Conservation (phyloP, 225 moss, liverwort and hornwort species). For the Straminergon stramineum region DNA sequence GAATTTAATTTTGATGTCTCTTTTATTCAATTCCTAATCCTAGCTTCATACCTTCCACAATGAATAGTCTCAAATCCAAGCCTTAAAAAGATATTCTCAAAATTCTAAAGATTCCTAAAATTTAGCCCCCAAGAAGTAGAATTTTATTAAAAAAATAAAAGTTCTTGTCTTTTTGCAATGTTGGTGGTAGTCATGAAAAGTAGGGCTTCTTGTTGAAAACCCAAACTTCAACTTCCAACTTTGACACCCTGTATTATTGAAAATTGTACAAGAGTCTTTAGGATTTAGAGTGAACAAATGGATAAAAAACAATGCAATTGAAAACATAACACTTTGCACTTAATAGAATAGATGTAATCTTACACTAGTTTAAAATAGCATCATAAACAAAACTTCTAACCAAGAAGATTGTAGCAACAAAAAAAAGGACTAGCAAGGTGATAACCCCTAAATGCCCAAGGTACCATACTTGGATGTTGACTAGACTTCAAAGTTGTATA, state of each 20-base stretch:
- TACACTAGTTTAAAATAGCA: not conserved
- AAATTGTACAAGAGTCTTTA: not conserved
- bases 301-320: not conserved
- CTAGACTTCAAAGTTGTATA: not conserved
- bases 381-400: not conserved
- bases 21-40: not conserved
- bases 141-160: accelerated
- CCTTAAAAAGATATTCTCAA: not conserved
- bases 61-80: not conserved
- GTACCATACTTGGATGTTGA: not conserved
- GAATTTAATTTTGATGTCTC: not conserved
- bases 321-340: not conserved
- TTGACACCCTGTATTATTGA: not conserved
- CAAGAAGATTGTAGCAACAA: not conserved
- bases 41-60: accelerated
- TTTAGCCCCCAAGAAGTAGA: accelerated
- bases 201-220: not conserved
- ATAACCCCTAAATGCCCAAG: not conserved
- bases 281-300: not conserved
- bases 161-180: not conserved
- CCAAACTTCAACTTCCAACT: not conserved
- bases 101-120: not conserved
- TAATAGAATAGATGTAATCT: not conserved
- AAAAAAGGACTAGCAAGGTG: not conserved
- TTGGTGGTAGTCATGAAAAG: not conserved